Evolutionary conservation across 805 yeast genomes (phyloP).

Genomic region (Lipomyces lipofer): DNA sequence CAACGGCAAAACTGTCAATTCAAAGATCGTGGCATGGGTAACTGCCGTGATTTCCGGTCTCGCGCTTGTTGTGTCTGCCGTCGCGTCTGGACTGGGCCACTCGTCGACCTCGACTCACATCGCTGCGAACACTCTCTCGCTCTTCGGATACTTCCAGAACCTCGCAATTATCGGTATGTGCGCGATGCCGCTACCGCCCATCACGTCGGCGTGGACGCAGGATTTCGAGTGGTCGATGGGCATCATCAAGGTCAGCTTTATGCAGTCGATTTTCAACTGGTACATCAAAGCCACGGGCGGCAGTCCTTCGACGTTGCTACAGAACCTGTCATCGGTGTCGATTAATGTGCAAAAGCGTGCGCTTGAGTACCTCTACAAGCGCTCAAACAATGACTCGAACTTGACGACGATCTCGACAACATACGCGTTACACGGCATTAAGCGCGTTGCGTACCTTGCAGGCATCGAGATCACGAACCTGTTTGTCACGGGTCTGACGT

Average conservation of each 20-base stretch:
- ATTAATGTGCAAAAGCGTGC: slow-evolving; percentile 74
- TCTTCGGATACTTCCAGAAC: slow-evolving; percentile 91
- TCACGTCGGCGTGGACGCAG: slow-evolving; percentile 97
- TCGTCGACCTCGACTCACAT: slow-evolving; percentile 93
- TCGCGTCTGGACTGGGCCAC: slow-evolving; percentile 83
- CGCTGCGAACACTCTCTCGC: slow-evolving; percentile 91
- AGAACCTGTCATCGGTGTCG: slow-evolving; percentile 64
- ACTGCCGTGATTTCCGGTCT: slow-evolving; percentile 87
- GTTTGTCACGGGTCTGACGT: slow-evolving; percentile 82
- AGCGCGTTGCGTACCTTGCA: slow-evolving; percentile 84
- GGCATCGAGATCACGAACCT: slow-evolving; percentile 82
- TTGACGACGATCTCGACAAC: slow-evolving; percentile 58
- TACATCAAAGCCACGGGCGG: slow-evolving; percentile 96
- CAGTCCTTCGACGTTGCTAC: slow-evolving; percentile 68
- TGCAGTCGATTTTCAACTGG: slow-evolving; percentile 80
- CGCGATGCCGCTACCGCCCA: slow-evolving; percentile 95
- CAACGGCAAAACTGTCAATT: slow-evolving; percentile 92
- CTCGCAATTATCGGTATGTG: slow-evolving; percentile 91
- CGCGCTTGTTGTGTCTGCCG: slow-evolving; percentile 84
- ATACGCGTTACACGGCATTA: slow-evolving; percentile 83
- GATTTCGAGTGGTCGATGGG: slow-evolving; percentile 98
- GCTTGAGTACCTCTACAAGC: slow-evolving; percentile 16
- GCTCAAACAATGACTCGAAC: slow-evolving; percentile 56
- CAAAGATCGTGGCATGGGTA: slow-evolving; percentile 92
- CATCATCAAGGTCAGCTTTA: slow-evolving; percentile 68